These are phyloP conservation scores for Lipomyces orientalis DNA, from an alignment of 805 yeast species.

Conservation along the genomic window DNA sequence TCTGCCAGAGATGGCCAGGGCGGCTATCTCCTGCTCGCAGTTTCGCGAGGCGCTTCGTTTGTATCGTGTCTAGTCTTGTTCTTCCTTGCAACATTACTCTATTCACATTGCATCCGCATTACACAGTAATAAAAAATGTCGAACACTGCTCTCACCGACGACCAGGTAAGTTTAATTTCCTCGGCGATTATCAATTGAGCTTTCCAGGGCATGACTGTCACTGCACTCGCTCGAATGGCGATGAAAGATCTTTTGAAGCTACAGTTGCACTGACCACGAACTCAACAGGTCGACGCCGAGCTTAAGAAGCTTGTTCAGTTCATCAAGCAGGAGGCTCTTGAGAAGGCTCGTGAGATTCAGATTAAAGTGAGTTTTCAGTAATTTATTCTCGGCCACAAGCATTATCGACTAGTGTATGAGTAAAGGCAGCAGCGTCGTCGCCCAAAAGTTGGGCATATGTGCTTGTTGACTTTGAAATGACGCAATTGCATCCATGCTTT, in stretches of 20 bases:
- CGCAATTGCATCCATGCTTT: slow-evolving; percentile 1
- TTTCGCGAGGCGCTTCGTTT: not conserved
- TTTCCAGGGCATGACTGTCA: not conserved
- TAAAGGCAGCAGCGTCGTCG: too few relatives aligned
- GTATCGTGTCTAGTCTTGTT: not conserved
- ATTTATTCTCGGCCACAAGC: not conserved
- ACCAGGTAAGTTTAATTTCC: slow-evolving; percentile 29
- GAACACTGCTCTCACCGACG: slow-evolving; percentile 38
- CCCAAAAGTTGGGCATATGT: not conserved
- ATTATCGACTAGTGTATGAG: not conserved
- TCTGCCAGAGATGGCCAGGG: not conserved
- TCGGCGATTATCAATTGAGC: slow-evolving; percentile 4
- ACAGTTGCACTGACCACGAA: not conserved
- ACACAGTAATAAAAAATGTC: slow-evolving; percentile 29
- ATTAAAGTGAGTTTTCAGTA: slow-evolving; percentile 59
- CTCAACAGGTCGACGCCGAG: slow-evolving; percentile 75
- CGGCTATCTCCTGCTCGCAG: slow-evolving; percentile 5
- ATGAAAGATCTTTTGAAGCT: not conserved
- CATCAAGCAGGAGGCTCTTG: slow-evolving; percentile 98
- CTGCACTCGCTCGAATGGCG: not conserved
- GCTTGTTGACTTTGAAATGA: slow-evolving; percentile 1
- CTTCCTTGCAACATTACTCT: not conserved
- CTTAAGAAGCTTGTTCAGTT: slow-evolving; percentile 97
- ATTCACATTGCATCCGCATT: not conserved
- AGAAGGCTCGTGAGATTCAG: slow-evolving; percentile 94